Conservation (phyloP, 2,329 filamentous ascomycete genomes). For the Phaeosphaeria sp. region DNA sequence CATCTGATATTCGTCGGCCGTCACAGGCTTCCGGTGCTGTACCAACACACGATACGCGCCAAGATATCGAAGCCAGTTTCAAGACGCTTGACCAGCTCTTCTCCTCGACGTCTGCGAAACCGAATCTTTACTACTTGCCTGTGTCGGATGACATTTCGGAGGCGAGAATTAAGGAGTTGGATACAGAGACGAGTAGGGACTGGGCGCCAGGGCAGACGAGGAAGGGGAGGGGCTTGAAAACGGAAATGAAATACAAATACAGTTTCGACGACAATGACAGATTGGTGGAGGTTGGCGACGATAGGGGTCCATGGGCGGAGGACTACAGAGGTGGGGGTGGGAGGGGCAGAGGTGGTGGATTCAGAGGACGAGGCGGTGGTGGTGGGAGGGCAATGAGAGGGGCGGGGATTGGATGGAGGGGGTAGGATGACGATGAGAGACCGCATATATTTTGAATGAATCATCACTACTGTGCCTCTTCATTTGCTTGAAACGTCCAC, state of each 20-base stretch:
- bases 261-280: slow-evolving; percentile 54
- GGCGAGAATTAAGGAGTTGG: slow-evolving; percentile 68
- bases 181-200: slow-evolving; percentile 51
- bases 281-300: slow-evolving; percentile 50
- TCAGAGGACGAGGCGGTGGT: slow-evolving; percentile 14
- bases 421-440: not conserved
- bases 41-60: slow-evolving; percentile 15
- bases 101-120: slow-evolving; percentile 65
- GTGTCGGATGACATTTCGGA: slow-evolving; percentile 69
- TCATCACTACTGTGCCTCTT: too few relatives aligned
- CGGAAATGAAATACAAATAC: slow-evolving; percentile 45
- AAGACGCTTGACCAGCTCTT: slow-evolving; percentile 67
- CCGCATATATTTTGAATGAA: too few relatives aligned
- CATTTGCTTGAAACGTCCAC: too few relatives aligned
- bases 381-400: slow-evolving; percentile 10
- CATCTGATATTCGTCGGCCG: slow-evolving; percentile 5
- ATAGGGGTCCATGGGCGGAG: slow-evolving; percentile 39
- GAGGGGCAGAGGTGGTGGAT: slow-evolving; percentile 15
- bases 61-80: slow-evolving; percentile 47
- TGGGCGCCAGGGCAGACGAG: slow-evolving; percentile 46
- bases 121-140: slow-evolving; percentile 70
- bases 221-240: slow-evolving; percentile 37
- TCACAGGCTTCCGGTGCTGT: slow-evolving; percentile 5
- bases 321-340: slow-evolving; percentile 20
- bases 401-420: slow-evolving; percentile 17